Evolutionary conservation across 176 grass and related monocot species (phyloP).

Genomic region (Alopecurus myosuroides): DNA sequence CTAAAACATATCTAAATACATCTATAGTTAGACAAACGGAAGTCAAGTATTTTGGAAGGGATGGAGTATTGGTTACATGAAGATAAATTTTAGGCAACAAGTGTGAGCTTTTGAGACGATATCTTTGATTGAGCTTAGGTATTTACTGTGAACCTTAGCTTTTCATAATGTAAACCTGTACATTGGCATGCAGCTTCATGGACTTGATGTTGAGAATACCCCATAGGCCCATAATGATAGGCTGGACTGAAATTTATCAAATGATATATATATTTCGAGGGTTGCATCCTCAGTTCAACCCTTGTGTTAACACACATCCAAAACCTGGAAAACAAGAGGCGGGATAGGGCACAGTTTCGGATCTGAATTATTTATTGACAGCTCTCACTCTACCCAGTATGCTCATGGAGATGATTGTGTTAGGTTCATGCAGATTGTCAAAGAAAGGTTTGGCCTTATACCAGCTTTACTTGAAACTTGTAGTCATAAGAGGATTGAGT

Average conservation of each 20-base stretch:
- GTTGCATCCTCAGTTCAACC: not conserved
- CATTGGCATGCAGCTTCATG: not conserved
- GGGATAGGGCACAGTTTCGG: not conserved
- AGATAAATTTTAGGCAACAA: not conserved
- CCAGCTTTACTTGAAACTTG: not conserved
- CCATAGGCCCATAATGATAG: not conserved
- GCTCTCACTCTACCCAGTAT: not conserved
- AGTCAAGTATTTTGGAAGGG: too few relatives aligned
- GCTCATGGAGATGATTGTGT: not conserved
- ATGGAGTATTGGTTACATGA: not conserved
- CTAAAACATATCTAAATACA: too few relatives aligned
- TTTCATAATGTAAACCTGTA: not conserved
- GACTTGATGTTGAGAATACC: not conserved
- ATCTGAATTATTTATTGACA: conserved; percentile 13
- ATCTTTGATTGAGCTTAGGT: not conserved
- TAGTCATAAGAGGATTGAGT: not conserved
- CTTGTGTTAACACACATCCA: not conserved
- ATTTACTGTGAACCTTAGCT: not conserved
- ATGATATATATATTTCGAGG: not conserved
- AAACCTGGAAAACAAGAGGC: not conserved
- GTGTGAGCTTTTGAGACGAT: not conserved
- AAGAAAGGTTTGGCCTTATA: not conserved
- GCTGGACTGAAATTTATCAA: not conserved
- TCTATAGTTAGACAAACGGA: too few relatives aligned
- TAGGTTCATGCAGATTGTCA: not conserved